Base-by-base conservation (phyloP, 345 rosid species). In the Limnanthes douglasii region DNA sequence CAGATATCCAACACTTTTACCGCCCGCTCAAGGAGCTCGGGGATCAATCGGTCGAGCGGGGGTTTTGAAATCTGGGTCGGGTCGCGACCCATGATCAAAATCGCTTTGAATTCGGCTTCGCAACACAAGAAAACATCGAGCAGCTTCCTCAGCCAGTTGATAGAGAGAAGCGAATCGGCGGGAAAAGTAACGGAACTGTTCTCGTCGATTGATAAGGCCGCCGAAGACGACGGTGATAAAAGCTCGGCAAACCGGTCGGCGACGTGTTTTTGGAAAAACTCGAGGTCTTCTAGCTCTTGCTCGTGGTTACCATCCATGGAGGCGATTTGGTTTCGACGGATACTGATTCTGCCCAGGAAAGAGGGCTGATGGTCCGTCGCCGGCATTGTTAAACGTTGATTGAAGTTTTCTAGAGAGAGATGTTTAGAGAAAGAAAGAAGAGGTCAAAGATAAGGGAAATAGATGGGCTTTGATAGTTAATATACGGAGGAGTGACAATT, bases 81-180 rank as follows among this genome's bases (percentile, higher is more conserved):
- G 47, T 90, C 94, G 12, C 74, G 77, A 6, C 84, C 86, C 77
- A 67, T 57, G 44, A 84, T 25, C 1, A 84, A 40, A 25, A 80
- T 47, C 6, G 92, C 96, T 62, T 90, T 80, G 70, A 84, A 90
- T 46, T 90, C 96, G 1, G 96, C 98, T 35, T 90, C 96, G 26
- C 94, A 90, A 57, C 98, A 90, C 49, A 90, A 66, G 53, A 77
- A 80, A 11, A 69, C 79, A 37, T 90, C 94, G 43, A 90, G 86
- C 21, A 90, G 79, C 46, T 72, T 80, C 11, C 92, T 70, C 5
- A 80, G 63, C 96, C 98, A 90, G 0, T 79, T 47, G 11, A 84
- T 69, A 18, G 96, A 90, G 45, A 84, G 64, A 15, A 80, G 36
- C 34, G 69, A 46, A 23, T 54, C 68, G 25, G 45, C 11, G 34